A percentile compares a stretch with the other conserved stretches of the same genome.
Evolutionary conservation across 768 basidiomycete genomes (phyloP).

Genomic region (Gloeostereum incarnatum): DNA sequence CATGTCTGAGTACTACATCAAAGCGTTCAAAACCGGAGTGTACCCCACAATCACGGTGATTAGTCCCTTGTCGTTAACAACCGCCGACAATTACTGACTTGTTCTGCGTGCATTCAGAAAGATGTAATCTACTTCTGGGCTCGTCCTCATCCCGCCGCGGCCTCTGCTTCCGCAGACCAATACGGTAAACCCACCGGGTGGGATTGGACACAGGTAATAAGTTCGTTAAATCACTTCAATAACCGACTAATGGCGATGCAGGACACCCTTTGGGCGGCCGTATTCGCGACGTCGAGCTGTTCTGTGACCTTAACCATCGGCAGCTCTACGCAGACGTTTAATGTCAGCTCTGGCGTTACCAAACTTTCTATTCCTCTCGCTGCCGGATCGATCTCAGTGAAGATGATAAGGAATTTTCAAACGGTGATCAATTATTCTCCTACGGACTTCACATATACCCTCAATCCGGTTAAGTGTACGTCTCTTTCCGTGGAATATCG

Average conservation of each 20-base stretch:
- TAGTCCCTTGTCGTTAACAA: too few species aligned
- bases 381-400: conserved; percentile 46
- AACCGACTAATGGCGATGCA: conserved; percentile 13
- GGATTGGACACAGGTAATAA: conserved; percentile 40
- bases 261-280: conserved; percentile 61
- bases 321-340: conserved; percentile 25
- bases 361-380: conserved; percentile 52
- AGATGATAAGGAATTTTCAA: conserved; percentile 38
- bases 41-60: conserved; percentile 51
- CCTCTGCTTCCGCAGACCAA: conserved; percentile 30
- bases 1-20: conserved; percentile 56
- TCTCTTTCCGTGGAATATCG: background rate
- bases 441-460: conserved; percentile 28
- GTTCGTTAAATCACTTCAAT: conserved; percentile 1
- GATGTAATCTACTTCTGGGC: conserved; percentile 51
- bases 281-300: conserved; percentile 43
- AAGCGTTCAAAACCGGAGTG: conserved; percentile 56
- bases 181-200: conserved; percentile 39
- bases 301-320: conserved; percentile 43
- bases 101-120: conserved; percentile 16
- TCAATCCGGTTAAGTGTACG: conserved; percentile 27
- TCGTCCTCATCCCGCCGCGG: conserved; percentile 51
- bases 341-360: conserved; percentile 39
- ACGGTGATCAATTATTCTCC: conserved; percentile 42
- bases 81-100: too few species aligned